Base-by-base conservation (phyloP, 1,284 basidiomycete species). In the Sporisorium reilianum region DNA sequence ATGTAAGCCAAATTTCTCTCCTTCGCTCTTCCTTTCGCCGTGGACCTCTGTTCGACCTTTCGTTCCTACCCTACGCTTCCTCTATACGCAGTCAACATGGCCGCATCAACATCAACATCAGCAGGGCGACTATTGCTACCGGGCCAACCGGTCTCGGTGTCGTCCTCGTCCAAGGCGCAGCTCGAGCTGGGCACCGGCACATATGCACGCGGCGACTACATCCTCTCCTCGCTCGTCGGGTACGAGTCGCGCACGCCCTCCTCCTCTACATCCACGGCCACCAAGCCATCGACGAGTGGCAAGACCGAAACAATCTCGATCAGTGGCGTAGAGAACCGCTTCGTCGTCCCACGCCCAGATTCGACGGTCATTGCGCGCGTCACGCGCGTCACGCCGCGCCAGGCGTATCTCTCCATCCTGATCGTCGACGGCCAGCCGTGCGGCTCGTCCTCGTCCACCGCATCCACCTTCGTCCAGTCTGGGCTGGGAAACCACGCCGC, bases 351-450 rank as follows among this genome's bases (percentile, higher is more conserved):
- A 0, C 46, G 38, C 7, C 76, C 80, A 0, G 76, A 74, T n/a
- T 78, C 77, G n/a, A 74, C 66, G 26, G 79, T 83, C 34, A 88
- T 95, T 30, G 94, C 93, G 18, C 90, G 89, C 55, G 88, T 98
- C 25, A 93, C 92, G 7, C 90, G 95, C 12, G 88, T 98, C 28
- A 94, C 93, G 0, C 92, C 95, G 1, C 86, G 91, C 63, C 94
- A 97, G 85, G 96, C 96, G 1, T 89, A 90, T 57, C 86, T 98
- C 11, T 91, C 92, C 1, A 95, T 99, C 74, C 90, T 91, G 38
- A 91, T 95, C 14, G 94, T 97, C 30, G 93, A 97, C 81, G 93
- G 92, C 20, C 88, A 92, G n/a, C 94, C 95, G 1, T 81, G 79
- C 49, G 77, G 77, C 26, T 61, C 75, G 0, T 67, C 72, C 0